These are phyloP conservation scores for Candida tibetensis DNA, from an alignment of 805 yeast genomes.

Conservation along the genomic window DNA sequence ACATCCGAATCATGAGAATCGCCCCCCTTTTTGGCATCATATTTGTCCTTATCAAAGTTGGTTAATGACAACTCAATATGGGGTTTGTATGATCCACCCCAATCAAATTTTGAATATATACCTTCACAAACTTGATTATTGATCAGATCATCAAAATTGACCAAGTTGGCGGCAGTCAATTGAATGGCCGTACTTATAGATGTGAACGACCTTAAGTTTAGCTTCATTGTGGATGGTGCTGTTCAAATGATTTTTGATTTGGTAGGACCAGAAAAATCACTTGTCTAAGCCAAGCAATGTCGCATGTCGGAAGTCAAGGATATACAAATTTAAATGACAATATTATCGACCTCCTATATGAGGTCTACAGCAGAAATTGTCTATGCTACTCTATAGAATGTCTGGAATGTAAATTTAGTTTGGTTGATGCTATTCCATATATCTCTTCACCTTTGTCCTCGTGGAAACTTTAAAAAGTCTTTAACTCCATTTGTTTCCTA, in stretches of 20 bases:
- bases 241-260: slow-evolving; percentile 1
- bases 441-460: too few species aligned
- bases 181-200: neutral
- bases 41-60: slow-evolving; percentile 27
- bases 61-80: slow-evolving; percentile 31
- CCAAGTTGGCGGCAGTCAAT: slow-evolving; percentile 39
- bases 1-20: slow-evolving; percentile 31
- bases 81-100: slow-evolving; percentile 79
- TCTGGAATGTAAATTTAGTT: too few species aligned
- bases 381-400: too few species aligned
- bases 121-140: slow-evolving; percentile 81
- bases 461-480: too few species aligned
- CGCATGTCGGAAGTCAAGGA: too few species aligned
- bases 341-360: too few species aligned
- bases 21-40: slow-evolving; percentile 20
- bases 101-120: slow-evolving; percentile 79
- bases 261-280: neutral
- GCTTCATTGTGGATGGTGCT: neutral
- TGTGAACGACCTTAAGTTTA: neutral
- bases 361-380: too few species aligned
- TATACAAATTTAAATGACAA: too few species aligned
- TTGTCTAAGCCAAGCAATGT: too few species aligned
- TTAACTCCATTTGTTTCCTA: too few species aligned
- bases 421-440: too few species aligned
- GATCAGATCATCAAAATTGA: slow-evolving; percentile 42